Evolutionary conservation across 768 basidiomycete genomes (phyloP).

Genomic region (Hericium erinaceus): DNA sequence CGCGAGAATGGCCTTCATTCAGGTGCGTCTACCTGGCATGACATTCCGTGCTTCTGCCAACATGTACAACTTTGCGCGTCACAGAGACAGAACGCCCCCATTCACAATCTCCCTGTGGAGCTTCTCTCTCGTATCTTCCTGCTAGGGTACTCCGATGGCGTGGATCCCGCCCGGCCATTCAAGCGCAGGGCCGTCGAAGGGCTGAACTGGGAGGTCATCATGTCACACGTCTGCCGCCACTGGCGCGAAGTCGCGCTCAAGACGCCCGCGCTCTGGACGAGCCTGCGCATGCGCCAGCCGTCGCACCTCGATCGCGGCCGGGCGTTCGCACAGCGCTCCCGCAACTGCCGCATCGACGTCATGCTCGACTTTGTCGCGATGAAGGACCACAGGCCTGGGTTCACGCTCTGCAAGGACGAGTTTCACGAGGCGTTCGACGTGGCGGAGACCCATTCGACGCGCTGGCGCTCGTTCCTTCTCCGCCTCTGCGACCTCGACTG

Average conservation of each 20-base stretch:
- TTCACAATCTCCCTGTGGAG: slow-evolving; percentile 23
- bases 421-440: slow-evolving; percentile 31
- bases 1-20: neutral
- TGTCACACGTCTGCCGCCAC: slow-evolving; percentile 48
- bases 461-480: slow-evolving; percentile 52
- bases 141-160: slow-evolving; percentile 37
- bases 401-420: slow-evolving; percentile 44
- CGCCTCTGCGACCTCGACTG: slow-evolving; percentile 53
- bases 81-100: neutral
- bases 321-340: slow-evolving; percentile 33
- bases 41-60: too few relatives aligned
- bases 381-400: slow-evolving; percentile 37
- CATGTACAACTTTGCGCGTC: too few relatives aligned
- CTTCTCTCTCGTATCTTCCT: slow-evolving; percentile 34
- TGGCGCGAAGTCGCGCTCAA: slow-evolving; percentile 49
- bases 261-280: slow-evolving; percentile 45
- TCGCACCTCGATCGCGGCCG: slow-evolving; percentile 39
- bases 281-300: slow-evolving; percentile 42
- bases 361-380: slow-evolving; percentile 46
- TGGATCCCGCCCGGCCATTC: slow-evolving; percentile 35
- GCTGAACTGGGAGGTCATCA: slow-evolving; percentile 42
- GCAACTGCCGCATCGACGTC: slow-evolving; percentile 33
- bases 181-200: slow-evolving; percentile 30
- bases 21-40: neutral
- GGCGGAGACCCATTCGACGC: slow-evolving; percentile 32